A percentile compares a stretch with the other conserved stretches of the same genome.
Conservation (phyloP, 768 basidiomycete species). For the Trametes meyenii region DNA sequence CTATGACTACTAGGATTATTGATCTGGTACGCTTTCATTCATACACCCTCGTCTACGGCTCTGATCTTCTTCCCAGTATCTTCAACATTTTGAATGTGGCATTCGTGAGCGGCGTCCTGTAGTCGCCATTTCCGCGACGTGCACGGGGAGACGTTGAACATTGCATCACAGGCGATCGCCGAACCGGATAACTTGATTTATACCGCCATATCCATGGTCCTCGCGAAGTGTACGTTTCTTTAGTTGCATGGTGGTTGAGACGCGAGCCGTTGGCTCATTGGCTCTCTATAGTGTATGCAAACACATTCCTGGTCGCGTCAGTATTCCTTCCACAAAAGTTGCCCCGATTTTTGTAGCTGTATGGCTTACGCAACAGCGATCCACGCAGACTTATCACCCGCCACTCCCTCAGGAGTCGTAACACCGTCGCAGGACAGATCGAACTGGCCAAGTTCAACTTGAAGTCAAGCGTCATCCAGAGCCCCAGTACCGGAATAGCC, state of each 20-base stretch:
- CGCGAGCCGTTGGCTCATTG: background rate
- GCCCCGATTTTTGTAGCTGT: background rate
- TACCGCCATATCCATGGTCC: background rate
- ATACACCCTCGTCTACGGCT: background rate
- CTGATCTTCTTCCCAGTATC: background rate
- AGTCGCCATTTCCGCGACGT: background rate
- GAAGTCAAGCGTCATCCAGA: too few relatives aligned
- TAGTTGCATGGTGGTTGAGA: background rate
- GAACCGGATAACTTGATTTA: conserved; percentile 13
- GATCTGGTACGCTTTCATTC: background rate
- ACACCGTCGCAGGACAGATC: too few relatives aligned
- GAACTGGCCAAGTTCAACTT: too few relatives aligned
- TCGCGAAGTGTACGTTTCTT: conserved; percentile 6
- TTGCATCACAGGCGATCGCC: background rate
- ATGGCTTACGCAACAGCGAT: background rate
- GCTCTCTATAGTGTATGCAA: conserved; percentile 6
- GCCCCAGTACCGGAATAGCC: too few relatives aligned
- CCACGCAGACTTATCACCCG: conserved; percentile 6
- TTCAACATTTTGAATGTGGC: conserved; percentile 9
- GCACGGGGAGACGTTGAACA: background rate
- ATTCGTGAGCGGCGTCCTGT: background rate
- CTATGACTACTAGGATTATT: background rate
- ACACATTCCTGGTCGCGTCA: conserved; percentile 13
- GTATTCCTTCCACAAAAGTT: background rate
- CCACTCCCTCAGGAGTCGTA: background rate